A percentile compares a stretch with the other conserved stretches of the same genome.
Evolutionary conservation across 805 yeast species (phyloP).

Genomic region (Candida parachauliodes): DNA sequence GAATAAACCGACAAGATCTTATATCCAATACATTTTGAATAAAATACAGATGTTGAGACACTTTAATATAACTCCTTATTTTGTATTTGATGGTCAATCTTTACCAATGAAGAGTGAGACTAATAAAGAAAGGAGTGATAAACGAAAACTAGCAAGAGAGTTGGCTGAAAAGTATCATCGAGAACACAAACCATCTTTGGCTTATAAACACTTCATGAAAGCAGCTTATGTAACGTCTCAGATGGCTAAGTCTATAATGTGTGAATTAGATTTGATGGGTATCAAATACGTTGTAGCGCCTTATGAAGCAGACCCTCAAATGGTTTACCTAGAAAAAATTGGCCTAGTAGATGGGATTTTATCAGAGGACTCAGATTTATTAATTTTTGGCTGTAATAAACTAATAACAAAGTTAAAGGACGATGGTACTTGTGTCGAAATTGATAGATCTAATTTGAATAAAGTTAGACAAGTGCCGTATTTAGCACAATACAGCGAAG

Average conservation of each 20-base stretch:
- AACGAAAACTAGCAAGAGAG: slow-evolving; percentile 54
- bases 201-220: slow-evolving; percentile 67
- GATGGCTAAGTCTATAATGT: slow-evolving; percentile 86
- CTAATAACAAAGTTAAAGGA: slow-evolving; percentile 82
- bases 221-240: slow-evolving; percentile 84
- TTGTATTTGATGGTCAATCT: slow-evolving; percentile 92
- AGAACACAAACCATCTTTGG: slow-evolving; percentile 55
- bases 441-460: slow-evolving; percentile 53
- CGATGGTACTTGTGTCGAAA: slow-evolving; percentile 68
- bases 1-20: slow-evolving; percentile 66
- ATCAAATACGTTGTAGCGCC: slow-evolving; percentile 90
- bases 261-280: slow-evolving; percentile 52
- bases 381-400: slow-evolving; percentile 78
- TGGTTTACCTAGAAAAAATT: slow-evolving; percentile 78
- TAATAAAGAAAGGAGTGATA: slow-evolving; percentile 57
- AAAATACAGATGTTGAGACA: slow-evolving; percentile 62
- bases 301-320: slow-evolving; percentile 96
- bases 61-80: slow-evolving; percentile 73
- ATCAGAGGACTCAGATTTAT: slow-evolving; percentile 90
- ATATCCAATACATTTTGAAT: slow-evolving; percentile 65
- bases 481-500: slow-evolving; percentile 47
- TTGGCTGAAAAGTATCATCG: slow-evolving; percentile 51
- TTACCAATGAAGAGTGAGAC: slow-evolving; percentile 76
- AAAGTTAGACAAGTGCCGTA: slow-evolving; percentile 46
- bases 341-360: slow-evolving; percentile 81